These are phyloP conservation scores for Nicotiana knightiana DNA, from an alignment of 257 asterid species.

Conservation along the genomic window DNA sequence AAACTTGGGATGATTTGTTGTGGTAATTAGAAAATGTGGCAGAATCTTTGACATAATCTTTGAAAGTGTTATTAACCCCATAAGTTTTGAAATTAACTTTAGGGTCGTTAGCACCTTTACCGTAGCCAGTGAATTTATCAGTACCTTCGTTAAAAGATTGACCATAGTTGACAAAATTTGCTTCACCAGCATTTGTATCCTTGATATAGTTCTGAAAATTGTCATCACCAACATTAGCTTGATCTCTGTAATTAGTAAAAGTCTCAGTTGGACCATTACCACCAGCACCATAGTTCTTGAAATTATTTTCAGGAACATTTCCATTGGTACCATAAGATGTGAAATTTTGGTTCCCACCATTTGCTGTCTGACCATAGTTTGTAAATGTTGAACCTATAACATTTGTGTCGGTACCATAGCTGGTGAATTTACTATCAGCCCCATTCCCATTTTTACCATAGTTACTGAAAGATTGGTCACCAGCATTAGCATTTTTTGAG, in stretches of 20 bases:
- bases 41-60: slow-evolving; percentile 43
- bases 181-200: slow-evolving; percentile 39
- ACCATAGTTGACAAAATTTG: slow-evolving; percentile 55
- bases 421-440: slow-evolving; percentile 43
- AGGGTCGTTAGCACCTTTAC: slow-evolving; percentile 25
- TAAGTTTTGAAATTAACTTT: slow-evolving; percentile 43
- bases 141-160: slow-evolving; percentile 70
- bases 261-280: slow-evolving; percentile 57
- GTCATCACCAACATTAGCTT: slow-evolving; percentile 80
- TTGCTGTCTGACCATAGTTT: slow-evolving; percentile 57
- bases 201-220: slow-evolving; percentile 53
- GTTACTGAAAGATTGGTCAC: slow-evolving; percentile 47
- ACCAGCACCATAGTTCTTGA: slow-evolving; percentile 48
- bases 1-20: slow-evolving; percentile 29
- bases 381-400: slow-evolving; percentile 55
- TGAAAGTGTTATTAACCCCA: slow-evolving; percentile 65
- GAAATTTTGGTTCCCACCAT: slow-evolving; percentile 52
- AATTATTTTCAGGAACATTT: slow-evolving; percentile 53
- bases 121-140: slow-evolving; percentile 63
- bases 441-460: slow-evolving; percentile 74
- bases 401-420: slow-evolving; percentile 59
- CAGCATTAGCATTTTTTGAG: slow-evolving; percentile 48
- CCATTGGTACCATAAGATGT: slow-evolving; percentile 46
- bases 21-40: slow-evolving; percentile 41
- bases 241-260: slow-evolving; percentile 60